These are phyloP conservation scores for Verticillium alfalfae DNA, from an alignment of 2,329 filamentous ascomycete genomes.

Conservation along the genomic window DNA sequence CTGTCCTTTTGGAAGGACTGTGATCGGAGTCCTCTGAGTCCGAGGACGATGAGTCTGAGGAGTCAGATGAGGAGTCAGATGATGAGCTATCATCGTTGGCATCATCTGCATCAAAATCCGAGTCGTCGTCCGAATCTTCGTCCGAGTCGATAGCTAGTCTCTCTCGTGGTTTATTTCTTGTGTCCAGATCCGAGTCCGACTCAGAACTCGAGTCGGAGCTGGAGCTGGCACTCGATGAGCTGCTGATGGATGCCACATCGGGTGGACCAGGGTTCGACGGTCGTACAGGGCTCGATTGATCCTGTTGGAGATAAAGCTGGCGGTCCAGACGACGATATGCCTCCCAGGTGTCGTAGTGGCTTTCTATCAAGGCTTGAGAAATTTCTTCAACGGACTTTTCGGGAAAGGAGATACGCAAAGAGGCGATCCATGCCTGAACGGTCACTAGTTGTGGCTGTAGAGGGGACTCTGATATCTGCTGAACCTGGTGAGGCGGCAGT, in stretches of 20 bases:
- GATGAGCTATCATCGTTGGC: conserved; percentile 3
- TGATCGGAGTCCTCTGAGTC: not conserved
- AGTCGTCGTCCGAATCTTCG: not conserved
- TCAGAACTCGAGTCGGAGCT: conserved; percentile 24
- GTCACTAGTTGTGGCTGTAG: not conserved
- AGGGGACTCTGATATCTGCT: not conserved
- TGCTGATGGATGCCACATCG: not conserved
- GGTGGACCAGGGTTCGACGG: not conserved
- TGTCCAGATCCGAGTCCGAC: conserved; percentile 18
- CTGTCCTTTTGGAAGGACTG: not conserved
- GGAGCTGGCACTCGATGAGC: not conserved
- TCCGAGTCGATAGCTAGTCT: not conserved
- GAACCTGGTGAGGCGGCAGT: not conserved
- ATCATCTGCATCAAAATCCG: not conserved
- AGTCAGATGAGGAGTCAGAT: not conserved
- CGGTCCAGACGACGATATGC: conserved; percentile 24
- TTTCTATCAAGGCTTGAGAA: conserved; percentile 26
- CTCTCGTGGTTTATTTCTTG: not conserved
- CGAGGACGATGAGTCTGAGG: not conserved
- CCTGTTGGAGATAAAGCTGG: not conserved
- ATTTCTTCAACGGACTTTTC: conserved; percentile 25
- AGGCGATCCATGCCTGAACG: conserved; percentile 12
- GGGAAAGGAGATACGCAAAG: conserved; percentile 39
- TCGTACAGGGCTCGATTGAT: not conserved
- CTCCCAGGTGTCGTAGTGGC: conserved; percentile 24